These are phyloP conservation scores for Passiflora organensis DNA, from an alignment of 345 rosid species.

Conservation along the genomic window DNA sequence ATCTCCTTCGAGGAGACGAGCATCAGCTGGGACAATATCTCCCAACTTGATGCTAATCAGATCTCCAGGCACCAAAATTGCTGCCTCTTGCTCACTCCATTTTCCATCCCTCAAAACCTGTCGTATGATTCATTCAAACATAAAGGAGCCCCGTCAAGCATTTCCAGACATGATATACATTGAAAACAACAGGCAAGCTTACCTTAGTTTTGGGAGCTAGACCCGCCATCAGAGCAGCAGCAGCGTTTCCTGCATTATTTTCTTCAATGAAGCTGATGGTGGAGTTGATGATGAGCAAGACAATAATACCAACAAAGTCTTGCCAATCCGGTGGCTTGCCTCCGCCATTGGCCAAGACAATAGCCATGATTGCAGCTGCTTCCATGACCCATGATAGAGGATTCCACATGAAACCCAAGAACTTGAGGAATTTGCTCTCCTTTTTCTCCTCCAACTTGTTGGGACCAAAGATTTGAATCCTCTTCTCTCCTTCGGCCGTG, in stretches of 20 bases:
- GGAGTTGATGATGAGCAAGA: conserved; percentile 73
- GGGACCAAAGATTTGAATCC: conserved; percentile 68
- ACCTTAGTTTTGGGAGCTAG: conserved; percentile 93
- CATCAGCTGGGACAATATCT: conserved; percentile 88
- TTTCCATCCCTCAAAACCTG: conserved; percentile 79
- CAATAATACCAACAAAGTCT: conserved; percentile 74
- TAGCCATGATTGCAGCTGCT: conserved; percentile 89
- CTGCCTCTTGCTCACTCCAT: conserved; percentile 81
- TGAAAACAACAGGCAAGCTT: neutral
- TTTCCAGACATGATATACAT: neutral
- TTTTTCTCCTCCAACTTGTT: conserved; percentile 87
- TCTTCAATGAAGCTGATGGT: conserved; percentile 94
- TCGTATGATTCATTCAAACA: neutral
- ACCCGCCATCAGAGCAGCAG: conserved; percentile 93
- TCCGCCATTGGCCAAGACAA: conserved; percentile 84
- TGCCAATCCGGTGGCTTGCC: conserved; percentile 95
- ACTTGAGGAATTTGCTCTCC: conserved; percentile 72
- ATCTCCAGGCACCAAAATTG: conserved; percentile 85
- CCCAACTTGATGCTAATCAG: conserved; percentile 84
- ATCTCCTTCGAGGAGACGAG: conserved; percentile 89
- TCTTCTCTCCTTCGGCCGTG: conserved; percentile 62
- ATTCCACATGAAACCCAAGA: conserved; percentile 95
- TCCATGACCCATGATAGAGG: conserved; percentile 99
- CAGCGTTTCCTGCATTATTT: conserved; percentile 94
- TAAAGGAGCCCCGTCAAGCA: conserved; percentile 3